Evolutionary conservation across 2,329 filamentous ascomycete species (phyloP), one percentile per base, ranked within the genome.

Genomic region (Pseudodiploospora longispora): DNA sequence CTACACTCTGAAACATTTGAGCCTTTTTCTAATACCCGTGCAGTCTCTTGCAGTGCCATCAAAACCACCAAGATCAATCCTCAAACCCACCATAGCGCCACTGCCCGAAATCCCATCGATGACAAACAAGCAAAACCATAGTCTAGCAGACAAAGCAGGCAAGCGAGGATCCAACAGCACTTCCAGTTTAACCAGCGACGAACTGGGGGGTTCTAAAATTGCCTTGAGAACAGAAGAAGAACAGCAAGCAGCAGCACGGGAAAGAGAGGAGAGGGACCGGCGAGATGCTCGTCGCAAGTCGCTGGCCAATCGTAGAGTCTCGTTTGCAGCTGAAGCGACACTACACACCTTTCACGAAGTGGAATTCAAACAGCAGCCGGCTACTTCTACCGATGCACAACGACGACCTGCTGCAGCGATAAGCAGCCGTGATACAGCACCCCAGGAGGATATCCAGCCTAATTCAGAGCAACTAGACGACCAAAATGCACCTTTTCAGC

Each of bases 281-380:
- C 78, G 89, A 54, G 93, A 95, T 62, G 90, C 88, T 37, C 83
- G 93, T 50, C 79, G 93, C 54, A 97, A 97, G 62, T 96, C 90
- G 12, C 76, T 95, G 46, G 89, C 91, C 39, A 95, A 93, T 61
- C 82, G 93, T 57, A 82, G 93, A 59, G 93, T 98, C 31, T 97
- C 91, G 0, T 98, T 98, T 64, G 93, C 93, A 4, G 93, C 93
- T 1, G 93, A 98, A 66, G 93, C 93, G 9, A 98, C 93, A 4
- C 74, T 98, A 32, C 93, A 98, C 61, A 98, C 93, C 1, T 97
- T 95, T 75, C 90, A 97, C 59, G 90, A 93, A 44, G 80, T 96
- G 37, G 91, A 97, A 58, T 85, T 90, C 50, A 76, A 82, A 60
- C 88, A 90, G 58, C 90, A 96, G 60, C 87, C 87, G 19, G 94